phyloP scores from a whole-genome alignment of 73 alveolate genomes.

The Tetrahymena elliotti region DNA sequence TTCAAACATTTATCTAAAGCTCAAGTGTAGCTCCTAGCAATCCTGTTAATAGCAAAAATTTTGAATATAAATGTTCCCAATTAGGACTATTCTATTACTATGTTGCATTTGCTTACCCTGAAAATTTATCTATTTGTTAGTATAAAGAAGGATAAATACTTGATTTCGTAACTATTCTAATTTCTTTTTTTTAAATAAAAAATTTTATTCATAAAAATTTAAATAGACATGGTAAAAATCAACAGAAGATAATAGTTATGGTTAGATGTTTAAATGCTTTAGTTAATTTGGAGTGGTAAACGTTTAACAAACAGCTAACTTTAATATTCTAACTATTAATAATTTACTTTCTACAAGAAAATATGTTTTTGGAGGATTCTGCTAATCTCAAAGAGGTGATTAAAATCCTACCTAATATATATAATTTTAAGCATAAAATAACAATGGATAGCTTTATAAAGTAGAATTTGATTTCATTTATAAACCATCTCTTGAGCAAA shows the following conservation, averaged over 20 bases:
- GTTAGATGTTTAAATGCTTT: neutral
- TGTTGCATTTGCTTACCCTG: neutral
- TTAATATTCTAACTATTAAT: neutral
- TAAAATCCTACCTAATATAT: neutral
- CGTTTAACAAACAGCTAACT: neutral
- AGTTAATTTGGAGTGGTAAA: neutral
- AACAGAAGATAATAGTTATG: neutral
- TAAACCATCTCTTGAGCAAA: neutral
- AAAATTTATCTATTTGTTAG: neutral
- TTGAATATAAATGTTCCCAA: neutral
- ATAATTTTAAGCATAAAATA: neutral
- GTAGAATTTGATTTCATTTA: neutral
- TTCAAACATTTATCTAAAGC: neutral
- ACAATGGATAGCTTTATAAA: neutral
- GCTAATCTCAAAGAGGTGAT: neutral
- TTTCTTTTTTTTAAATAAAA: neutral
- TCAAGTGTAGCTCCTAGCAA: neutral
- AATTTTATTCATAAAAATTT: neutral
- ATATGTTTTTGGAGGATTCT: neutral
- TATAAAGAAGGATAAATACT: neutral
- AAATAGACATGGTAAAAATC: neutral
- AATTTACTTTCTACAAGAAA: neutral
- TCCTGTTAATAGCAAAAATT: neutral
- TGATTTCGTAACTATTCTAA: neutral
- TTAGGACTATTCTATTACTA: neutral